Base-by-base conservation (phyloP, 2,329 filamentous ascomycete genomes). In the Claviceps fusiformis region DNA sequence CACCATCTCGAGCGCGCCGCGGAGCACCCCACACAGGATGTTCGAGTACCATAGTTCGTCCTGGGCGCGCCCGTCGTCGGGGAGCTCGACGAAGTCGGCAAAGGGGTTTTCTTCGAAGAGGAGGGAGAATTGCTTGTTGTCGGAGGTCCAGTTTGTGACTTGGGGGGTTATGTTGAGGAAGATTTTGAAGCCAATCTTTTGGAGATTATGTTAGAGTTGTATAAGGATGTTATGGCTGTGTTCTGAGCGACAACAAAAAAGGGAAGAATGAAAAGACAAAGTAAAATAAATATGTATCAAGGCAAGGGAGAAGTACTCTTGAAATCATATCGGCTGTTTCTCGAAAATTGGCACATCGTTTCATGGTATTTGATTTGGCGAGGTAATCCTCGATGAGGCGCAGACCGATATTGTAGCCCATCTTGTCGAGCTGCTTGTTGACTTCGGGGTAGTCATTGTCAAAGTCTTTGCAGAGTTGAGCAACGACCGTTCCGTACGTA, bases 31-130 rank as follows among this genome's bases (percentile, higher is more conserved):
- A 63, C 93, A 96, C 47, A 97, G 79, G 56, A 98, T 95, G 71
- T 97, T 98, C 5, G 90, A 96, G 70, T 95, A 98, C 93, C 93
- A 98, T 44, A 98, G 75, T 73, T 97, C 92, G 65, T 96, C 91
- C 70, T 98, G 93, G 3, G 93, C 89, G 60, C 90, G 81, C 53
- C 91, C 93, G 70, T 98, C 93, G 67, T 98, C 93, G 0, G 93
- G 93, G 47, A 98, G 75, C 71, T 98, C 93, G 51, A 98, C 93
- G 72, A 97, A 98, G 71, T 98, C 93, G 53, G 91, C 91, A 57
- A 98, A 75, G 0, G 93, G 93, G 66, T 97, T 98, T 70, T 98
- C 93, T 61, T 98, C 93, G 62, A 98, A 95, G 17, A 96, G 81
- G 13, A 98, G 77, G 0, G 90, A 96, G 73, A 98, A 98, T 62